Percentiles rank a stretch among this genome's conserved stretches.
These are phyloP conservation scores for Annulohypoxylon bovei DNA, from an alignment of 495 filamentous ascomycete genomes.

Conservation along the genomic window DNA sequence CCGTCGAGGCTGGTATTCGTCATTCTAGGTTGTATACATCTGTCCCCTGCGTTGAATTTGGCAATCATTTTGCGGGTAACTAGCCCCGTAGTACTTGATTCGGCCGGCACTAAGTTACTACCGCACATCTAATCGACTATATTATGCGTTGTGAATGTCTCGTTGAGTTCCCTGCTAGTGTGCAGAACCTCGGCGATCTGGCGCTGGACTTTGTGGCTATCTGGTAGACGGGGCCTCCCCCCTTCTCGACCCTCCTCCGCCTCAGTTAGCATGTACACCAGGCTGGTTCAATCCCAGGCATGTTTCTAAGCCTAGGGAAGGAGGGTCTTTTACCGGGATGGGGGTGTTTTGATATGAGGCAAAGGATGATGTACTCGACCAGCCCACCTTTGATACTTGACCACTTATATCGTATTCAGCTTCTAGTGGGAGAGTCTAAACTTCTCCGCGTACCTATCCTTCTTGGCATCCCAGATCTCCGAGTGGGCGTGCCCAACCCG, in stretches of 20 bases:
- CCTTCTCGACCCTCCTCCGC: constrained; percentile 31
- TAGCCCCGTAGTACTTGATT: constrained; percentile 32
- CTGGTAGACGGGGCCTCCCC: constrained; percentile 26
- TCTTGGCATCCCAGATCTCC: constrained; percentile 41
- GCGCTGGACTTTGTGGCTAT: constrained; percentile 35
- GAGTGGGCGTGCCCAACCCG: constrained; percentile 38
- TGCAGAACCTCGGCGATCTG: constrained; percentile 36
- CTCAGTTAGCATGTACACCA: constrained; percentile 23
- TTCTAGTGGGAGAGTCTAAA: constrained; percentile 28
- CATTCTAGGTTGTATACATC: constrained; percentile 27
- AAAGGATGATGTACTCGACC: constrained; percentile 42
- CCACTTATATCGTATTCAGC: constrained; percentile 43
- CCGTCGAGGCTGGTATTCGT: constrained; percentile 27
- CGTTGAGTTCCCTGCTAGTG: constrained; percentile 32
- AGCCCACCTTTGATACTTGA: constrained; percentile 38
- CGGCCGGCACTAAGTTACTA: constrained; percentile 32
- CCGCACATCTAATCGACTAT: constrained; percentile 14
- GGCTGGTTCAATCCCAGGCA: constrained; percentile 31
- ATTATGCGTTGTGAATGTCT: constrained; percentile 40
- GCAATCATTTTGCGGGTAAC: constrained; percentile 27
- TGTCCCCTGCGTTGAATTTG: constrained; percentile 37
- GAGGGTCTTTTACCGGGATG: constrained; percentile 33
- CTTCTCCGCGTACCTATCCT: constrained; percentile 33
- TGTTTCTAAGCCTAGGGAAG: constrained; percentile 33
- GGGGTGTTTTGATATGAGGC: constrained; percentile 38